phyloP scores from a whole-genome alignment of 495 filamentous ascomycete species.

The Margaritispora aquatica region DNA sequence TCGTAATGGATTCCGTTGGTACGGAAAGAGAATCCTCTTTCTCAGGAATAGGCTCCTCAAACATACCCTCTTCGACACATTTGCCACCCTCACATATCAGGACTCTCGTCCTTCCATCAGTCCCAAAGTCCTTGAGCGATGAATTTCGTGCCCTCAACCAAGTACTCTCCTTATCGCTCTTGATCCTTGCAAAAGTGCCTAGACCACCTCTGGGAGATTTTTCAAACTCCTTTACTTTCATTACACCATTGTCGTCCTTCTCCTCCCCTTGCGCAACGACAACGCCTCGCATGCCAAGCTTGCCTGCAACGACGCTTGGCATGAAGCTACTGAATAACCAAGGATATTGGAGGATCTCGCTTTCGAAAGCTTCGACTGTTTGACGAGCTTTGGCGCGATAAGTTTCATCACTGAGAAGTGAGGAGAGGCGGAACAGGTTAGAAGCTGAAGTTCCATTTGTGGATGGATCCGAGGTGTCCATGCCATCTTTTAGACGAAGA shows the following conservation, averaged over 20 bases:
- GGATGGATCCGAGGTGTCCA: slow-evolving; percentile 84
- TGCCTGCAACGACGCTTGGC: slow-evolving; percentile 60
- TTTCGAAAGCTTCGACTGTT: slow-evolving; percentile 78
- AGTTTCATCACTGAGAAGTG: slow-evolving; percentile 58
- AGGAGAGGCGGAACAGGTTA: slow-evolving; percentile 75
- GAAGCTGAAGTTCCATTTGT: slow-evolving; percentile 78
- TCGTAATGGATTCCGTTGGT: too few relatives aligned
- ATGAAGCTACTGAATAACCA: slow-evolving; percentile 80
- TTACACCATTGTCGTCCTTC: slow-evolving; percentile 9
- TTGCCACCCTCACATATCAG: slow-evolving; percentile 44
- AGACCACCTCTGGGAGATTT: slow-evolving; percentile 20
- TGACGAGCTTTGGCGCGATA: slow-evolving; percentile 61
- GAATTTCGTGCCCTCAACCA: slow-evolving; percentile 24
- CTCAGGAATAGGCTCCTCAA: neutral
- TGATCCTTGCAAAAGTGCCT: slow-evolving; percentile 11
- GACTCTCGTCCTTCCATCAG: slow-evolving; percentile 36
- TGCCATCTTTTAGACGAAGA: slow-evolving; percentile 85
- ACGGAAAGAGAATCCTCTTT: neutral
- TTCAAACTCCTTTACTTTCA: slow-evolving; percentile 19
- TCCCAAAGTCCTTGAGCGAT: slow-evolving; percentile 38
- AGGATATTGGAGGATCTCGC: slow-evolving; percentile 87
- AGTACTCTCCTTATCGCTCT: neutral
- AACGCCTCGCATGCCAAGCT: slow-evolving; percentile 39
- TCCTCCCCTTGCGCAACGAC: slow-evolving; percentile 15
- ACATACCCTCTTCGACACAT: slow-evolving; percentile 34